Conservation (phyloP, 345 rosid genomes). For the Anacardium occidentale region DNA sequence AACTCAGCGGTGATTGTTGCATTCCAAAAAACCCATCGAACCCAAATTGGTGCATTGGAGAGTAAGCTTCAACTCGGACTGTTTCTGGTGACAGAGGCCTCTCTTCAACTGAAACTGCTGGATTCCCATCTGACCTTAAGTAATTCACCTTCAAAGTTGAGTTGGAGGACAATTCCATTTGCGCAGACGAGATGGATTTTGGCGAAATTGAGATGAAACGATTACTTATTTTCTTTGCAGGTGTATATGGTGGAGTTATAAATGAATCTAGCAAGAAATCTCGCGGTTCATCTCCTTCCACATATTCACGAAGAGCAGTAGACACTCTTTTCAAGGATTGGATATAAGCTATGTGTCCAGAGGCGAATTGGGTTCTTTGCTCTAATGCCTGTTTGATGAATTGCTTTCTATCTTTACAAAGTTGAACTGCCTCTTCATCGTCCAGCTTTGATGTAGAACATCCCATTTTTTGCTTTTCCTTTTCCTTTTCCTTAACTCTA, state of each 20-base stretch:
- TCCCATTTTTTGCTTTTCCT: constrained; percentile 58
- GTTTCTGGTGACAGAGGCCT: constrained; percentile 80
- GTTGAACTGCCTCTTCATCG: constrained; percentile 91
- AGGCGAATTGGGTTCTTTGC: constrained; percentile 76
- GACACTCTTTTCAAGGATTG: constrained; percentile 82
- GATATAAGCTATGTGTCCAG: constrained; percentile 75
- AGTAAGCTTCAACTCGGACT: constrained; percentile 50
- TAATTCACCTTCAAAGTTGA: constrained; percentile 57
- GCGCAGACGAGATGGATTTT: constrained; percentile 41
- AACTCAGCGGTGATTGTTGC: constrained; percentile 51
- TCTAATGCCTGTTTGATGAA: constrained; percentile 92
- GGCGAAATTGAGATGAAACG: constrained; percentile 73
- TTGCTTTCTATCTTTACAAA: constrained; percentile 82
- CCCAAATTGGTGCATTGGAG: constrained; percentile 55
- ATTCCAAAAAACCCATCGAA: constrained; percentile 58
- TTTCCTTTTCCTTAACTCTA: constrained; percentile 17
- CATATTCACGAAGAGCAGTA: constrained; percentile 70
- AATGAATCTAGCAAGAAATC: constrained; percentile 66
- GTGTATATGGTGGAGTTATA: constrained; percentile 51
- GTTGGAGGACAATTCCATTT: constrained; percentile 43
- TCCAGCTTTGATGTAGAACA: constrained; percentile 87
- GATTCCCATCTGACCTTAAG: constrained; percentile 64
- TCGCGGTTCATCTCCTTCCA: constrained; percentile 72
- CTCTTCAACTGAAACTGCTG: constrained; percentile 72
- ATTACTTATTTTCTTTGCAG: constrained; percentile 56